phyloP scores from a whole-genome alignment of 208 protist genomes.

The Leishmania amazonensis region DNA sequence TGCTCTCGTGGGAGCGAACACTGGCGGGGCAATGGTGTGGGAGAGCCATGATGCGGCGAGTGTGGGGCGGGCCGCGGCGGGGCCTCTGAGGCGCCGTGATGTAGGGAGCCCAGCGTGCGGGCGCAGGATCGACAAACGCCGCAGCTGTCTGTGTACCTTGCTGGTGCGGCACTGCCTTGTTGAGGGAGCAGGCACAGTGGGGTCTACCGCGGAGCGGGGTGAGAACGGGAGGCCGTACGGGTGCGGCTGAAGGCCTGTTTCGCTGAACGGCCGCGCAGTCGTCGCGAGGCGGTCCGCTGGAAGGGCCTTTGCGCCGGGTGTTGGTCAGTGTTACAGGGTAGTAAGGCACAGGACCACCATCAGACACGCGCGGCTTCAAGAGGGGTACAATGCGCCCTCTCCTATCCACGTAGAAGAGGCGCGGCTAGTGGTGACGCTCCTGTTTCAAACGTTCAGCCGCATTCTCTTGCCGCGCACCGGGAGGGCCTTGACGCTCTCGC shows the following conservation, averaged over 20 bases:
- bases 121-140: not conserved
- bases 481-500: not conserved
- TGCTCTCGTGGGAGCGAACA: not conserved
- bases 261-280: not conserved
- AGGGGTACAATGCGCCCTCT: not conserved
- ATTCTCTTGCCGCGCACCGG: not conserved
- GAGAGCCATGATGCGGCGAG: not conserved
- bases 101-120: not conserved
- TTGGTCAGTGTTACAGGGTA: not conserved
- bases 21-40: not conserved
- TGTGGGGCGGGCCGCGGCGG: not conserved
- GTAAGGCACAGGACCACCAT: not conserved
- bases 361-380: not conserved
- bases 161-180: not conserved
- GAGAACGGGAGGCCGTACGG: not conserved
- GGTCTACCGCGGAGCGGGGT: not conserved
- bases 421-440: not conserved
- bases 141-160: not conserved
- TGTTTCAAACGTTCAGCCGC: not conserved
- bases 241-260: not conserved
- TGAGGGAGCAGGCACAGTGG: not conserved
- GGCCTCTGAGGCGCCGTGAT: not conserved
- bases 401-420: not conserved
- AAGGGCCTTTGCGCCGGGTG: not conserved
- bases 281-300: not conserved